These are phyloP conservation scores for Amanita subjunquillea DNA, from an alignment of 768 basidiomycete genomes.

Conservation along the genomic window DNA sequence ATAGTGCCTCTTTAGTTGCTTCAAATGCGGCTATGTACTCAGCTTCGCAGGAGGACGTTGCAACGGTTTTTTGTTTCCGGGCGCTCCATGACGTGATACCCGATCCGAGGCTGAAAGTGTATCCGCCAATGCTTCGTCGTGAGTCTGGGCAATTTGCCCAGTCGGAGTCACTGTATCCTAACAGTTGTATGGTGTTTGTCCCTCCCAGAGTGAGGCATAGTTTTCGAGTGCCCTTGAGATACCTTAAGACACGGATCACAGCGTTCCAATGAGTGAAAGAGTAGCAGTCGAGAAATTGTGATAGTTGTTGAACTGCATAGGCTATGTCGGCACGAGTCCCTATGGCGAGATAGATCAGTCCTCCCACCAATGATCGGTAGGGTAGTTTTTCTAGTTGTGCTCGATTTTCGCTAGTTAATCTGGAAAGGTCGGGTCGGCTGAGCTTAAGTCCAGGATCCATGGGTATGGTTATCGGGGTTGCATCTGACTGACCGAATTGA, in stretches of 20 bases:
- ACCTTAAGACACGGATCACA: constrained; percentile 12
- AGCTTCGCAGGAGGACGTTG: constrained; percentile 25
- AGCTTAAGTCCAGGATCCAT: neutral
- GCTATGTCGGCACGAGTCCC: constrained; percentile 18
- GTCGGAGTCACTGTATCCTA: constrained; percentile 14
- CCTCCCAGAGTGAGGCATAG: neutral
- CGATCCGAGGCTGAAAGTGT: constrained; percentile 9
- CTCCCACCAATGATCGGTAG: constrained; percentile 15
- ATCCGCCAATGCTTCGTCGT: constrained; percentile 10
- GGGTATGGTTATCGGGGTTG: neutral
- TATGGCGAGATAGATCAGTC: too few relatives aligned
- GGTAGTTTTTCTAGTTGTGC: constrained; percentile 7
- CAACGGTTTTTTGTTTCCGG: constrained; percentile 19
- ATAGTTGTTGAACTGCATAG: constrained; percentile 14
- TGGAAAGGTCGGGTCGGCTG: neutral
- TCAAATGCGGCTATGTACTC: constrained; percentile 26
- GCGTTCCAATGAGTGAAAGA: constrained; percentile 16
- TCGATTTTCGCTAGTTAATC: neutral
- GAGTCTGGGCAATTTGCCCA: constrained; percentile 13
- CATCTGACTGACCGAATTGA: neutral
- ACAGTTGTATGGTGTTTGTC: neutral
- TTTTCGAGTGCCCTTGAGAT: constrained; percentile 8
- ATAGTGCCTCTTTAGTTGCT: constrained; percentile 20
- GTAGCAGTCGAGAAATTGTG: constrained; percentile 19
- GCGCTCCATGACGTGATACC: constrained; percentile 11